Conservation (phyloP, 2,329 filamentous ascomycete genomes). For the Xylariaceae sp. region DNA sequence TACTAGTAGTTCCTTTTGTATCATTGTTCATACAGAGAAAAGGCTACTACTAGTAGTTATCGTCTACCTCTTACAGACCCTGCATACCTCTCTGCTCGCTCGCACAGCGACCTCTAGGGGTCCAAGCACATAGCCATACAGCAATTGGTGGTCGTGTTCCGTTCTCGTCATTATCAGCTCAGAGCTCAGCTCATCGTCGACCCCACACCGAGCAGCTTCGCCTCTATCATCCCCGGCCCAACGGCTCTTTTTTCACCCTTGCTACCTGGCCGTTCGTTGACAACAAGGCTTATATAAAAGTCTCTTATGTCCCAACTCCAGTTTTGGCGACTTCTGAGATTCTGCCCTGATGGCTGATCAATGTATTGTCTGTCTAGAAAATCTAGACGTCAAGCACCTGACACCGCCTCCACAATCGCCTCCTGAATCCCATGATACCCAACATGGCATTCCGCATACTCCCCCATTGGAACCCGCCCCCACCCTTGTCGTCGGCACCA, state of each 20-base stretch:
- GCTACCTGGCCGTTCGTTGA: neutral
- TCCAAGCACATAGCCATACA: too few relatives aligned
- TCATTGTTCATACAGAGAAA: neutral
- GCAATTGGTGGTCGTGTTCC: too few relatives aligned
- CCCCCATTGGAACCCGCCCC: constrained; percentile 13
- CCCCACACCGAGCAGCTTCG: neutral
- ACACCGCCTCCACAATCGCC: constrained; percentile 24
- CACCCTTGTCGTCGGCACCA: constrained; percentile 11
- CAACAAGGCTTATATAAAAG: constrained; percentile 34
- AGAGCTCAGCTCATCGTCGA: neutral
- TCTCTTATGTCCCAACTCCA: constrained; percentile 34
- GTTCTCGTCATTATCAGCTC: neutral
- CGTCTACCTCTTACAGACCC: neutral
- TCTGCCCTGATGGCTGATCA: constrained; percentile 53
- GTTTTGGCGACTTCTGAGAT: constrained; percentile 29
- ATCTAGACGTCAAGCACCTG: constrained; percentile 39
- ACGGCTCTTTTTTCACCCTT: neutral
- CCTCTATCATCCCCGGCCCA: neutral
- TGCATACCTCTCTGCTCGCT: neutral
- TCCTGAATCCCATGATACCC: constrained; percentile 12
- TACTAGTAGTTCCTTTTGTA: neutral
- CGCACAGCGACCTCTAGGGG: neutral
- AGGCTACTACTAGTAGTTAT: neutral
- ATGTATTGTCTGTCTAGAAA: constrained; percentile 67
- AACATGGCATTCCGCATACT: constrained; percentile 11